Conservation (phyloP, 139 green algal genomes). For the Chlorella sp. region DNA sequence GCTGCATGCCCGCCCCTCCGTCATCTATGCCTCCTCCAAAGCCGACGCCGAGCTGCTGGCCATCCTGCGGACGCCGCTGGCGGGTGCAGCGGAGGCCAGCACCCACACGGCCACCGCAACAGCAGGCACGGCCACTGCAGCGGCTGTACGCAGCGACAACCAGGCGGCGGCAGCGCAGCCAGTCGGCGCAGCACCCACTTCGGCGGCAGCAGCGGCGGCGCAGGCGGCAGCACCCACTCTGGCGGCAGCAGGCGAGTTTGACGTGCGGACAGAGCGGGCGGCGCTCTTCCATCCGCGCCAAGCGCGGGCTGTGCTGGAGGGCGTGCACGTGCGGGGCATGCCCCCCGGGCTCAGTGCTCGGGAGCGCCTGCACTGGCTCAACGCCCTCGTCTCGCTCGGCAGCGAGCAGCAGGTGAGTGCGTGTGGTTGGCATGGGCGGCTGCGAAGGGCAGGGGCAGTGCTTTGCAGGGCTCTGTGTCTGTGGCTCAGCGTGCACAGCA, state of each 20-base stretch:
- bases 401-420: constrained; percentile 31
- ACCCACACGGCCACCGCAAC: too few species aligned
- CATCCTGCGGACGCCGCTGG: constrained; percentile 19
- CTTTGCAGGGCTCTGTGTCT: too few species aligned
- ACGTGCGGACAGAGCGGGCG: constrained; percentile 42
- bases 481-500: too few species aligned
- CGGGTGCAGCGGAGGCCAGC: background rate
- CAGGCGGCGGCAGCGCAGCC: background rate
- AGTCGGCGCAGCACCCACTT: background rate
- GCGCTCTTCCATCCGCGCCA: constrained; percentile 36
- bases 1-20: constrained; percentile 55
- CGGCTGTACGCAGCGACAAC: too few species aligned
- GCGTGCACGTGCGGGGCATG: constrained; percentile 26
- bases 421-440: too few species aligned
- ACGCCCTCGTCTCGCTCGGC: constrained; percentile 37
- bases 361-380: constrained; percentile 40
- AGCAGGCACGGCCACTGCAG: too few species aligned
- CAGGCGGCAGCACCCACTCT: background rate
- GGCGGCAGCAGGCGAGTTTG: background rate
- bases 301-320: constrained; percentile 22
- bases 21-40: constrained; percentile 63
- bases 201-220: background rate
- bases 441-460: too few species aligned
- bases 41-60: constrained; percentile 50
- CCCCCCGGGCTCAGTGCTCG: background rate